phyloP scores from a whole-genome alignment of 352 stramenopile species.

The Phytophthora citricola region DNA sequence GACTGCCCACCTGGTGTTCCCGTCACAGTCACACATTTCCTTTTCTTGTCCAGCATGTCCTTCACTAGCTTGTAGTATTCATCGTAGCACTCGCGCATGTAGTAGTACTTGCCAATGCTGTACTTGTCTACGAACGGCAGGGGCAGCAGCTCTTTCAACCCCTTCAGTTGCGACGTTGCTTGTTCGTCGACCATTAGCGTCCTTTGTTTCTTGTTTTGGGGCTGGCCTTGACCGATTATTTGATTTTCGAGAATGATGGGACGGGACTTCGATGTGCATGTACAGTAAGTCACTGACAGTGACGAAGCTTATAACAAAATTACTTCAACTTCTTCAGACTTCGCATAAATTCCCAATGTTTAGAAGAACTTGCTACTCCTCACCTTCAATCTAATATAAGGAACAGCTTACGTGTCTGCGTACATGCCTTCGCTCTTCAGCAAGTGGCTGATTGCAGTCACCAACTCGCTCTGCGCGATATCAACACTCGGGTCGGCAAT shows the following conservation, averaged over 20 bases:
- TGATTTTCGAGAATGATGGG: too few relatives aligned
- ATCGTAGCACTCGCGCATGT: not conserved
- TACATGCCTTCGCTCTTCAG: constrained; percentile 88
- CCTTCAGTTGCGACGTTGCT: too few relatives aligned
- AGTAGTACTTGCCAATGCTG: not conserved
- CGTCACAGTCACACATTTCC: not conserved
- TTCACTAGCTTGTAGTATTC: not conserved
- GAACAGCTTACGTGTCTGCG: constrained; percentile 9
- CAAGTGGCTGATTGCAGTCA: constrained; percentile 81
- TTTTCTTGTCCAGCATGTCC: not conserved
- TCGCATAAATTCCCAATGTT: too few relatives aligned
- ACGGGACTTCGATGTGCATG: too few relatives aligned
- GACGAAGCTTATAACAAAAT: too few relatives aligned
- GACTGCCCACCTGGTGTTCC: not conserved
- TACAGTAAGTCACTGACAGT: too few relatives aligned
- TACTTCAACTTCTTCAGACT: too few relatives aligned
- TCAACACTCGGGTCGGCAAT: constrained; percentile 93
- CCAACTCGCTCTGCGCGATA: constrained; percentile 87
- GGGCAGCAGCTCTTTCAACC: too few relatives aligned
- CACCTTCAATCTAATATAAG: not conserved
- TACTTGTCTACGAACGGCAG: not conserved
- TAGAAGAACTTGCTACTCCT: too few relatives aligned
- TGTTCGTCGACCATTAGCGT: too few relatives aligned
- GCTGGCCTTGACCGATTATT: too few relatives aligned
- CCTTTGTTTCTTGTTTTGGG: too few relatives aligned